Evolutionary conservation across 208 protist genomes (phyloP), one percentile per base, ranked within the genome.

Genomic region (Leishmania turanica): DNA sequence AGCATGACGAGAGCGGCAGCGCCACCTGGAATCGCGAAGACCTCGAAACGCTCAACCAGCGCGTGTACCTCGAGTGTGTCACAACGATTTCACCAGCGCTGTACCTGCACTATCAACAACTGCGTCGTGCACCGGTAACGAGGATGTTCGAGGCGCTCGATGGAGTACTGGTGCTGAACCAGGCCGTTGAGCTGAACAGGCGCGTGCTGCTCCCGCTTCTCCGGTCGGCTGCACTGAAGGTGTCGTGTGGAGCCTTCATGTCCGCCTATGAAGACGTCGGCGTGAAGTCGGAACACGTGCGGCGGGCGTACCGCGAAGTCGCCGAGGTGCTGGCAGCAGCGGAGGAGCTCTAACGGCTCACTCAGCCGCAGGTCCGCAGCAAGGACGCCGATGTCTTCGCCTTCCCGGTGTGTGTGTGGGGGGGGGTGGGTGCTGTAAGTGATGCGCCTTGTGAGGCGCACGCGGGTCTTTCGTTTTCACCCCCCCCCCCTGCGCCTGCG

Each of bases 101-200:
- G 47, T 75, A 66, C 37, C 71, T 70, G 11, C 89, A 94, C 74
- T 92, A 90, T 54, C 72, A 73, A 60, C 65, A 81, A 45, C 80
- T 92, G 5, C 80, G 78, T 42, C 80, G 84, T 31, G 86, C 86
- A 34, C 90, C 90, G 2, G 86, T 93, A 1, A 81, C 82, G n/a
- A 77, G 82, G 45, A 83, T 97, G 70, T 89, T 89, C 51, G 72
- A 79, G 13, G 24, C 77, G 11, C 80, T 96, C 47, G 91, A 96
- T 51, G 92, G 92, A 5, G 93, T 97, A 34, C 65, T 91, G 37
- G 86, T 97, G 31, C 56, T 97, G 79, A 97, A 97, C 77, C 84
- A 96, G 69, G 90, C 84, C 19, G 49, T 82, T 13, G 92, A 97
- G 87, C 80, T 97, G 64, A 91, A 96, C 74, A 74, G 77, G 1